These are phyloP conservation scores for Colletotrichum lentis DNA, from an alignment of 2,329 filamentous ascomycete genomes.

Conservation along the genomic window DNA sequence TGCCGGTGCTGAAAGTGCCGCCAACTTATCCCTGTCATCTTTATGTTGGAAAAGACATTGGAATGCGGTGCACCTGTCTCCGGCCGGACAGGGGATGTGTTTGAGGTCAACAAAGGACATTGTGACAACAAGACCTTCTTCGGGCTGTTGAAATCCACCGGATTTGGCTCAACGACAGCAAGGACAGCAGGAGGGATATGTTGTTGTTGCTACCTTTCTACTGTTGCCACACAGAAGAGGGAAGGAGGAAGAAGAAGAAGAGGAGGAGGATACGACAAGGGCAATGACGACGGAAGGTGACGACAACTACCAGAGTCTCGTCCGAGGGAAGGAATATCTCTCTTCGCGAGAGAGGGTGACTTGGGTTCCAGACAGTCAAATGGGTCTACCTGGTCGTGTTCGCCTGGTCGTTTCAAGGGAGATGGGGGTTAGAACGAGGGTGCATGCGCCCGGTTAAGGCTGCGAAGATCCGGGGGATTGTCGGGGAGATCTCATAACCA, in stretches of 20 bases:
- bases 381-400: background rate
- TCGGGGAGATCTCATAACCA: conserved; percentile 30
- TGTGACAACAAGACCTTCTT: conserved; percentile 20
- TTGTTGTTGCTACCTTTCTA: background rate
- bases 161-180: conserved; percentile 30
- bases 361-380: background rate
- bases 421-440: conserved; percentile 16
- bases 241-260: background rate
- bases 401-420: conserved; percentile 4
- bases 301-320: conserved; percentile 1
- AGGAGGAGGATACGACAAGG: background rate
- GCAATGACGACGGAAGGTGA: background rate
- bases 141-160: background rate
- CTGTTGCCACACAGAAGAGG: background rate
- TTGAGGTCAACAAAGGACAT: conserved; percentile 50
- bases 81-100: conserved; percentile 60
- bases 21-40: conserved; percentile 44
- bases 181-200: conserved; percentile 43
- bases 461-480: conserved; percentile 33
- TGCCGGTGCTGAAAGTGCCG: conserved; percentile 23
- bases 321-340: background rate
- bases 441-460: conserved; percentile 20
- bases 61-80: conserved; percentile 57
- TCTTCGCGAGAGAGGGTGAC: background rate
- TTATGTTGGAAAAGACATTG: conserved; percentile 60